Evolutionary conservation across 164 flowering plant species (phyloP), one percentile per base, ranked within the genome.

Genomic region (Piper betle): DNA sequence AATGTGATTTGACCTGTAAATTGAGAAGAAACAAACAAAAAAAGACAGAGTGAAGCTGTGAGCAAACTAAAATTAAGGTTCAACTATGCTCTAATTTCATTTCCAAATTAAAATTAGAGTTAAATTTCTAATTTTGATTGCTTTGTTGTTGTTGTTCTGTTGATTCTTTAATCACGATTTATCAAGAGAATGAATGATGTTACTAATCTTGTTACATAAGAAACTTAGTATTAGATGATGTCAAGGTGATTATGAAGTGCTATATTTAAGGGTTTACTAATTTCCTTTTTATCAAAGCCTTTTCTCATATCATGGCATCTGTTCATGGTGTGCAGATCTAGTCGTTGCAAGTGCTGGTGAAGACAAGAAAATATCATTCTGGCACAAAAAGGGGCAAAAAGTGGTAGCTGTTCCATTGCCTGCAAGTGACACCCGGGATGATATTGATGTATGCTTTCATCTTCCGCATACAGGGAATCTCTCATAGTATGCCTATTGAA

Each of bases 321-420:
- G 10, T 40, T 57, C 61, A 38, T 5, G 37, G 15, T 55, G 39
- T 68, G 80, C 73, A 94, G 99, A 94, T 88, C 82, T 94, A 69
- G 96, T 94, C 54, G 84, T 94, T 73, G 97, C 96, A 1, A 91
- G 99, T 76, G 95, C 93, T 20, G 99, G 99, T 50, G 96, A 94
- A 38, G 96, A 94, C 64, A 81, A 81, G 75, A 84, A 72, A 76
- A 87, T 94, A 8, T 82, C 95, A 0, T 60, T 94, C 66, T 91
- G 97, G 96, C 70, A 82, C 68, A 86, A 81, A 61, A 91, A 84
- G 76, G 99, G 97, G 65, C 85, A 84, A 71, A 88, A 81, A 74
- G 71, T 94, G 82, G 94, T 97, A 48, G 79, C 91, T 4, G 62
- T 94, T 66, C 97, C 97, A 0, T 59, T 71, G 53, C 66, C 80